These are phyloP conservation scores for Lepidium aucheri DNA, from an alignment of 345 rosid species.

Conservation along the genomic window DNA sequence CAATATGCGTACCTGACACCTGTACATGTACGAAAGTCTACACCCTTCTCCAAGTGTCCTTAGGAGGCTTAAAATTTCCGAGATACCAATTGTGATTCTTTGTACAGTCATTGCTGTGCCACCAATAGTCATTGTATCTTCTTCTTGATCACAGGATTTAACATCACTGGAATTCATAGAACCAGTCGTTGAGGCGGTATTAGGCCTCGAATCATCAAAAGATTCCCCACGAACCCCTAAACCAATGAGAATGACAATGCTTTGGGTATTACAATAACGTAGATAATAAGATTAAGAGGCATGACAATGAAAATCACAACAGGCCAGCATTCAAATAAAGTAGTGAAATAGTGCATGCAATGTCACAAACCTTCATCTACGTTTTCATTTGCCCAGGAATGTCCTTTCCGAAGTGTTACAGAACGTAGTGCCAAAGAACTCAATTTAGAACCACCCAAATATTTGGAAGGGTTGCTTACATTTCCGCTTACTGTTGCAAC, in stretches of 20 bases:
- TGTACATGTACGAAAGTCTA: conserved; percentile 77
- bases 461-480: conserved; percentile 65
- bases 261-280: conserved; percentile 8
- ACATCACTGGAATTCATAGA: conserved; percentile 40
- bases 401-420: conserved; percentile 83
- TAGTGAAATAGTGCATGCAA: neutral
- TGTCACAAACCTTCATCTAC: conserved; percentile 67
- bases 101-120: conserved; percentile 39
- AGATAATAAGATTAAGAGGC: neutral
- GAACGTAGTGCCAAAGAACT: conserved; percentile 71
- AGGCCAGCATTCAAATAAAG: neutral
- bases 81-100: conserved; percentile 52
- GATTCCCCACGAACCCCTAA: conserved; percentile 67
- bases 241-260: conserved; percentile 11
- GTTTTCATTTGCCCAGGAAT: conserved; percentile 82
- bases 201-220: conserved; percentile 67
- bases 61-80: conserved; percentile 69
- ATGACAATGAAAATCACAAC: neutral
- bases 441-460: conserved; percentile 77
- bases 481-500: conserved; percentile 50
- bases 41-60: conserved; percentile 88
- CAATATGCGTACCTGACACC: conserved; percentile 57
- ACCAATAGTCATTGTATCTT: conserved; percentile 37
- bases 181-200: conserved; percentile 43
- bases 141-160: conserved; percentile 62